These are phyloP conservation scores for Primulina huaijiensis DNA, from an alignment of 257 asterid genomes.

Conservation along the genomic window DNA sequence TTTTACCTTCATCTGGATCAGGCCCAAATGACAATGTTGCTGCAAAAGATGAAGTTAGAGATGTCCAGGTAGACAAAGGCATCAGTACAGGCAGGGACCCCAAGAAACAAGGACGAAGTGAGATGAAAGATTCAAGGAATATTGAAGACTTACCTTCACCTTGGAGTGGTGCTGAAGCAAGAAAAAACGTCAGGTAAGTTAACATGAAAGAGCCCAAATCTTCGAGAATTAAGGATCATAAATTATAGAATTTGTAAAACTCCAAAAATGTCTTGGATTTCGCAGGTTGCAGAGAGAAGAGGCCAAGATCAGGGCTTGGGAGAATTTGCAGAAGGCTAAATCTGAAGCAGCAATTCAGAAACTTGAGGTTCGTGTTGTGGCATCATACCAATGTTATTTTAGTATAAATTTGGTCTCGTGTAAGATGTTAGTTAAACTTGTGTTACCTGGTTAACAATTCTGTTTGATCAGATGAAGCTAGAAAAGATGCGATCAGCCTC, in stretches of 20 bases:
- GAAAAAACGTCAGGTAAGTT: conserved; percentile 42
- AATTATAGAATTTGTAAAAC: background rate
- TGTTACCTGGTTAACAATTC: background rate
- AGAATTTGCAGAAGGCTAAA: conserved; percentile 85
- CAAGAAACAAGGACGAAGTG: conserved; percentile 34
- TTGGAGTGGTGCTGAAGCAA: conserved; percentile 42
- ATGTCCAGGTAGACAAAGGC: conserved; percentile 75
- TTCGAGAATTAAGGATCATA: background rate
- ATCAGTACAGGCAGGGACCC: conserved; percentile 37
- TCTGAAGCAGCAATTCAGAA: conserved; percentile 78
- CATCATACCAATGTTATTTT: background rate
- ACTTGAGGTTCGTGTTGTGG: conserved; percentile 53
- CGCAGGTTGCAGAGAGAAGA: conserved; percentile 68
- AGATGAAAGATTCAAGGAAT: conserved; percentile 25
- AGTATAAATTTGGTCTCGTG: no score
- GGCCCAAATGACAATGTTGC: conserved; percentile 25
- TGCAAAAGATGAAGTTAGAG: conserved; percentile 59
- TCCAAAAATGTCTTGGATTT: background rate
- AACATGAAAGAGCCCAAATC: background rate
- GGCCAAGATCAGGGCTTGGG: conserved; percentile 79
- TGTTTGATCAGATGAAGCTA: conserved; percentile 54
- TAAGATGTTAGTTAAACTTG: background rate
- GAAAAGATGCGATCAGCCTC: conserved; percentile 68
- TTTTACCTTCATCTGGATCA: conserved; percentile 32
- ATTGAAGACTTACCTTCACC: conserved; percentile 27